These are phyloP conservation scores for Pelargonium fulgidum DNA, from an alignment of 441 rosid genomes.

Conservation along the genomic window DNA sequence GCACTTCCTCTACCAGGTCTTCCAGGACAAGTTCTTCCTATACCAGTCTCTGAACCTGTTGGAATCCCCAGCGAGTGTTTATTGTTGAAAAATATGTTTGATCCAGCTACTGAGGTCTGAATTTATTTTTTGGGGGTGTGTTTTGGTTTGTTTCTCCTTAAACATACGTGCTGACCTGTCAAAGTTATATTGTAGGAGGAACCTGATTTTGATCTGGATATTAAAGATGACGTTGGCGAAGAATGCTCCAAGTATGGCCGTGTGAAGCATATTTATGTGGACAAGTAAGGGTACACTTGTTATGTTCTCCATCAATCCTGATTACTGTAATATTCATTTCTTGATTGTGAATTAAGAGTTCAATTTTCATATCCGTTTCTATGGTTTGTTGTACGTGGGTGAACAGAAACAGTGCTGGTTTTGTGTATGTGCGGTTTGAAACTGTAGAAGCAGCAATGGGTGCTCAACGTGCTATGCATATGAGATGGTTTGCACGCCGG, in stretches of 20 bases:
- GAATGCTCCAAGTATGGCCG: conserved; percentile 79
- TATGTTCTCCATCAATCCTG: too few relatives aligned
- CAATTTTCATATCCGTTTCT: background rate
- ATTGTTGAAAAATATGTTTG: conserved; percentile 82
- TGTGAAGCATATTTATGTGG: conserved; percentile 64
- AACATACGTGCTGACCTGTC: conserved; percentile 12
- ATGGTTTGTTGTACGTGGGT: background rate
- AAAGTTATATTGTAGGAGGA: conserved; percentile 47
- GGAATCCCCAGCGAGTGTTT: conserved; percentile 77
- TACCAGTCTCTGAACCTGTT: conserved; percentile 48
- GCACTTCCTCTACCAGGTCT: conserved; percentile 42
- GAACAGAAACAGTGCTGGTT: conserved; percentile 64
- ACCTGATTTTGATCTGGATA: conserved; percentile 72
- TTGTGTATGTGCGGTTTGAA: conserved; percentile 62
- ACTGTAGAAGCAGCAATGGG: conserved; percentile 48
- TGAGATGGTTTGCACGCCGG: conserved; percentile 90
- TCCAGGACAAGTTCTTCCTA: conserved; percentile 42
- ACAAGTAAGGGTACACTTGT: conserved; percentile 48
- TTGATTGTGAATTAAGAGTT: too few relatives aligned
- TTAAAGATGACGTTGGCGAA: conserved; percentile 64
- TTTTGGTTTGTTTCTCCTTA: conserved; percentile 2
- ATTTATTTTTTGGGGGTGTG: conserved; percentile 11
- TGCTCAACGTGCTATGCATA: conserved; percentile 79
- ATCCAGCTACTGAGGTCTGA: conserved; percentile 75
- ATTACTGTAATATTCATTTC: too few relatives aligned